These are phyloP conservation scores for Ilex asprella DNA, from an alignment of 257 asterid species.

Conservation along the genomic window DNA sequence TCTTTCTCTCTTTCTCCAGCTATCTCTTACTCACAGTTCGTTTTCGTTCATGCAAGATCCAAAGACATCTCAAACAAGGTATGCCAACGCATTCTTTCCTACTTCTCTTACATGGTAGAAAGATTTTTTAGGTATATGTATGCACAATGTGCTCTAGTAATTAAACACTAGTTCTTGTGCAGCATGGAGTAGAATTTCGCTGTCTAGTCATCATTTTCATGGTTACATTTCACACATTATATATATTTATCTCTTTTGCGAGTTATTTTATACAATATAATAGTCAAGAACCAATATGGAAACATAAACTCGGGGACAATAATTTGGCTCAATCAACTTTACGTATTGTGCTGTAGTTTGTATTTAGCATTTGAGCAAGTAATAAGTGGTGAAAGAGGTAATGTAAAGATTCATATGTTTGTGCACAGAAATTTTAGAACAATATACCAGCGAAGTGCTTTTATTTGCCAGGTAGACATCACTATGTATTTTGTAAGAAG, in stretches of 20 bases:
- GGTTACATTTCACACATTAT: neutral
- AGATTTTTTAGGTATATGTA: neutral
- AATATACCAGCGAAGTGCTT: too few relatives aligned
- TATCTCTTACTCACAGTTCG: conserved; percentile 13
- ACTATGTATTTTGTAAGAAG: too few relatives aligned
- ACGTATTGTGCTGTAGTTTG: too few relatives aligned
- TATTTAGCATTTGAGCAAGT: too few relatives aligned
- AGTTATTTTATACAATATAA: too few relatives aligned
- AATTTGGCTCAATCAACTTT: too few relatives aligned
- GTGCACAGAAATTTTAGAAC: too few relatives aligned
- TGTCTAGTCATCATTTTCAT: neutral
- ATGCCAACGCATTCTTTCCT: neutral
- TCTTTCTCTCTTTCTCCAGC: conserved; percentile 15
- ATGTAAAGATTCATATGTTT: too few relatives aligned
- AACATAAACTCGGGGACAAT: too few relatives aligned
- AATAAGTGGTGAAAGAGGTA: too few relatives aligned
- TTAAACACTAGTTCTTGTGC: neutral
- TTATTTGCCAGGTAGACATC: too few relatives aligned
- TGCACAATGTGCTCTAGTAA: neutral
- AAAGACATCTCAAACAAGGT: conserved; percentile 36
- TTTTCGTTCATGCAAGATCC: conserved; percentile 46
- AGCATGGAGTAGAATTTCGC: neutral
- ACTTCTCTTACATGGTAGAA: neutral
- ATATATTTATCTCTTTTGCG: neutral
- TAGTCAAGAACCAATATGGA: too few relatives aligned